A percentile compares a stretch with the other conserved stretches of the same genome.
Evolutionary conservation across 306 rosid species (phyloP).

Genomic region (Urtica urens): DNA sequence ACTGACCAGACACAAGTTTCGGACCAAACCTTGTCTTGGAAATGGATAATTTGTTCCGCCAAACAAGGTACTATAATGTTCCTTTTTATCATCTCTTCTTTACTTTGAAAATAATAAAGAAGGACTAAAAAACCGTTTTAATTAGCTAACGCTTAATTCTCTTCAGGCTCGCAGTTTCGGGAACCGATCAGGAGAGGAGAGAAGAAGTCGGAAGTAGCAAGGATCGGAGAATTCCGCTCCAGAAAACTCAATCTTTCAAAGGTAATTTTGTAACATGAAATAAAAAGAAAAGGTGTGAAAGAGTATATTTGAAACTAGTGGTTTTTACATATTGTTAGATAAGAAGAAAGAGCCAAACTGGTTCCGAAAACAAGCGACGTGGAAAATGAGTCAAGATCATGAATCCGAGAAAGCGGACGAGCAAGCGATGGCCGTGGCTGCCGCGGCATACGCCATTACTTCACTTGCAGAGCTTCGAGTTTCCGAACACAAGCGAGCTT

Average conservation of each 20-base stretch:
- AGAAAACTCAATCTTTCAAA: constrained; percentile 39
- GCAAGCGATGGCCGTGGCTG: constrained; percentile 62
- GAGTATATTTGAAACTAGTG: constrained; percentile 5
- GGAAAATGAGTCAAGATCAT: constrained; percentile 34
- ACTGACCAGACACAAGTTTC: constrained; percentile 7
- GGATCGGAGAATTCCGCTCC: constrained; percentile 30
- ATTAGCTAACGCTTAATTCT: no score
- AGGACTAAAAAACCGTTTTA: no score
- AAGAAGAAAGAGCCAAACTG: constrained; percentile 43
- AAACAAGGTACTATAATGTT: constrained; percentile 31
- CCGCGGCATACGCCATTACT: constrained; percentile 48
- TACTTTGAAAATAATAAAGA: neutral
- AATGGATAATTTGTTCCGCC: constrained; percentile 34
- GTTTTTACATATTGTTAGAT: constrained; percentile 30
- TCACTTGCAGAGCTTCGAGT: constrained; percentile 24
- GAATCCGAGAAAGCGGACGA: constrained; percentile 34
- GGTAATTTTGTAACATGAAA: constrained; percentile 24
- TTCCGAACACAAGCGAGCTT: constrained; percentile 3
- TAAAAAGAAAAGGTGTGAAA: neutral
- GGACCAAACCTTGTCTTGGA: constrained; percentile 2
- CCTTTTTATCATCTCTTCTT: neutral
- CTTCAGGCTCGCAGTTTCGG: constrained; percentile 30
- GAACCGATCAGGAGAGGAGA: constrained; percentile 18
- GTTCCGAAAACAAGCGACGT: constrained; percentile 36
- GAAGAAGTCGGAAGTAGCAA: constrained; percentile 16